Evolutionary conservation across 2,329 filamentous ascomycete genomes (phyloP), one percentile per base, ranked within the genome.

Genomic region (Dactylellina cionopaga): DNA sequence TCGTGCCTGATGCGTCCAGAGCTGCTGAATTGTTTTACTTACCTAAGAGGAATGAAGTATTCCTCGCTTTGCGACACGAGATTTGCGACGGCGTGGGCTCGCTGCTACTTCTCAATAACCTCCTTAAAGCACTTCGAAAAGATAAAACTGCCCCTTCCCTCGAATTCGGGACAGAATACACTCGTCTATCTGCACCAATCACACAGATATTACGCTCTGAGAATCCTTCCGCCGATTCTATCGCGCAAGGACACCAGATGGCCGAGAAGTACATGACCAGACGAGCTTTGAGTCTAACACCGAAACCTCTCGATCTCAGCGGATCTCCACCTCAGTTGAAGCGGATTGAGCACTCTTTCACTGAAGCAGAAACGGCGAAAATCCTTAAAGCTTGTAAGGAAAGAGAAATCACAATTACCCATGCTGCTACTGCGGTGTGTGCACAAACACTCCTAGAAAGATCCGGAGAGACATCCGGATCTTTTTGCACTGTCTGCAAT

Each of bases 301-400:
- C 43, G 29, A 31, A 31, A 29, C 43, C 33, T 6, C 10, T 9
- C 5, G 19, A 39, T 39, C 15, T n/a, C 29, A 41, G 7, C 17
- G 10, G n/a, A 19, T 15, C 9, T n/a, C 19, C 9, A 10, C n/a
- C n/a, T n/a, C n/a, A 41, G n/a, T 41, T 25, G 5, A 3, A 19
- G 17, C 51, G 51, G 2, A 24, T 41, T 10, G 56, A 62, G 15
- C 33, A 65, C 24, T 10, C 29, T 11, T 65, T 65, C 41, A 65
- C 17, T 29, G 29, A 49, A 22, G n/a, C n/a, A 7, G 49, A 65
- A 41, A 65, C 60, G 6, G 4, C 29, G 1, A 13, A 15, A 27
- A 25, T 65, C 6, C 6, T 56, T 29, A 13, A 35, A 1, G 51
- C 60, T 2, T 65, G 60, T 22, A 44, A 44, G 24, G 46, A n/a